Base-by-base conservation (phyloP, 2,329 filamentous ascomycete genomes). In the Neocucurbitaria cava region DNA sequence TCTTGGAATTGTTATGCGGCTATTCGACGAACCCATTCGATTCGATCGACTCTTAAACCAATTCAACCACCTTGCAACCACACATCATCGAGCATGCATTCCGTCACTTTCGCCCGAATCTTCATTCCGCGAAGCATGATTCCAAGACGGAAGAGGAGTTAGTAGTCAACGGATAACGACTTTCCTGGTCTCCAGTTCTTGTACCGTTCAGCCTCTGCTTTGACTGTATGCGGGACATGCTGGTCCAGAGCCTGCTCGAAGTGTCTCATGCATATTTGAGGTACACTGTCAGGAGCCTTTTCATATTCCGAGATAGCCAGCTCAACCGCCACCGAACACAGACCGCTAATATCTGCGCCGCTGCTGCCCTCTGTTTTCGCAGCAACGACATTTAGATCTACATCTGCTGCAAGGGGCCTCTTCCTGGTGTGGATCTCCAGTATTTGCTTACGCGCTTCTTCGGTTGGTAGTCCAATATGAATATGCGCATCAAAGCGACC, bases 401-500 rank as follows among this genome's bases (percentile, higher is more conserved):
- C 85, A 49, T 91, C 88, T 0, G 78, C 70, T 26, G 80, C 77
- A 35, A 92, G 78, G 20, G 83, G 79, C 46, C 89, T 83, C 50
- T 83, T 85, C 24, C 80, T 79, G 1, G 87, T 84, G 69, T 89
- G 87, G 47, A 91, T 87, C 15, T 79, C 76, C 50, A 97, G 83
- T 49, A 98, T 94, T 60, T 92, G 89, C 68, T 84, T 85, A 8
- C 94, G 84, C 0, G 92, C 92, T 7, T 85, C 79, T 41, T 83
- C 77, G 68, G 91, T 88, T 0, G 94, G 94, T 3, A 91, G 89
- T 0, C 91, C 90, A 39, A 97, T 91, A 73, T 96, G 96, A 41
- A 96, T 84, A 30, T 92, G 83, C 62, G 89, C 85, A 68, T 96
- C 92, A 73, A 98, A 91, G 24, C 94, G 85, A 1, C 94, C 94